A percentile compares a stretch with the other conserved stretches of the same genome.
Conservation (phyloP, 1,284 basidiomycete genomes). For the Leccinum subfulvum region DNA sequence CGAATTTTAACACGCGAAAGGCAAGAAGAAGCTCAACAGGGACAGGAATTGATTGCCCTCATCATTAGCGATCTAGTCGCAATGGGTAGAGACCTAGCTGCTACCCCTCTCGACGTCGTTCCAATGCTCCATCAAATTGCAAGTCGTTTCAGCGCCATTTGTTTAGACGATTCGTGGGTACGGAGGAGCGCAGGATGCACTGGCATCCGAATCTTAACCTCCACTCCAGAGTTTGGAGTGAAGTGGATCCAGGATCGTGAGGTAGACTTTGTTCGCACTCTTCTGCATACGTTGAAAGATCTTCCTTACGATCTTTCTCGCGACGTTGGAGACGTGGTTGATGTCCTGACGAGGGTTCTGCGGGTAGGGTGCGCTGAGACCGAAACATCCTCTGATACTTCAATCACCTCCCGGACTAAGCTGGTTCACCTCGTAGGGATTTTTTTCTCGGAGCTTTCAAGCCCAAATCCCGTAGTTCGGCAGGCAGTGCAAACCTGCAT, state of each 20-base stretch:
- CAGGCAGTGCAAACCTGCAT: conserved; percentile 85
- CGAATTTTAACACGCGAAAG: conserved; percentile 68
- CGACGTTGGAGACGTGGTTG: conserved; percentile 78
- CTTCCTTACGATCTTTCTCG: conserved; percentile 89
- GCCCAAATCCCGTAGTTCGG: conserved; percentile 84
- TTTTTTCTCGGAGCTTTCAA: conserved; percentile 88
- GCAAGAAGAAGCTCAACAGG: conserved; percentile 56
- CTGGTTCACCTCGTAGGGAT: conserved; percentile 73
- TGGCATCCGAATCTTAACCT: conserved; percentile 7
- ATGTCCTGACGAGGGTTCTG: conserved; percentile 78
- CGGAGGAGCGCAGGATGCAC: too few species aligned
- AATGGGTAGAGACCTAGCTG: conserved; percentile 47
- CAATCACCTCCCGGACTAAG: conserved; percentile 49
- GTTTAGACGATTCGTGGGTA: too few species aligned
- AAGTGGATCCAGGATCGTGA: conserved; percentile 89
- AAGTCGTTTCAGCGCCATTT: too few species aligned
- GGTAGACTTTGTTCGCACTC: conserved; percentile 86
- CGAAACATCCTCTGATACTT: conserved; percentile 42
- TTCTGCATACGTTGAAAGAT: conserved; percentile 94
- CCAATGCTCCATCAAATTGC: too few species aligned
- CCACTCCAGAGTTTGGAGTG: conserved; percentile 67
- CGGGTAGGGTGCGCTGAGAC: conserved; percentile 63
- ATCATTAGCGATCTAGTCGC: conserved; percentile 71
- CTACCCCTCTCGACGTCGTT: conserved; percentile 21
- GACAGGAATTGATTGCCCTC: conserved; percentile 56